A percentile compares a stretch with the other conserved stretches of the same genome.
These are phyloP conservation scores for Nymphaea thermarum DNA, from an alignment of 164 flowering plant genomes.

Conservation along the genomic window DNA sequence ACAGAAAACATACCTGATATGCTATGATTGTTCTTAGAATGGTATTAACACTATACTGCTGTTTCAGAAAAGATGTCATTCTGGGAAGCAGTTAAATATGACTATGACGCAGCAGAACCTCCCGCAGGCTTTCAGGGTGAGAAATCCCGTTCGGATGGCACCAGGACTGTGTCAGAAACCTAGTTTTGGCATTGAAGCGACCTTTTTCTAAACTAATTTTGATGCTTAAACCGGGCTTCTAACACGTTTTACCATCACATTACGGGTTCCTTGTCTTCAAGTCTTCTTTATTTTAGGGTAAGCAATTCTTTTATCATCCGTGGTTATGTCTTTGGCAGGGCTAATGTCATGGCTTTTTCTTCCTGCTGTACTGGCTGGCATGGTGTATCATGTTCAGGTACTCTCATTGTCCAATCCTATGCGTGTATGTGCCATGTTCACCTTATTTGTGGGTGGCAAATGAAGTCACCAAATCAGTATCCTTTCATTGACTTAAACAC, in stretches of 20 bases:
- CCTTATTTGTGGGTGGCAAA: too few relatives aligned
- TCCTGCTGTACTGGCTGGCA: slow-evolving; percentile 63
- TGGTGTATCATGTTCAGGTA: slow-evolving; percentile 66
- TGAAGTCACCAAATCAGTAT: too few relatives aligned
- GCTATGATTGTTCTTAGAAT: background rate
- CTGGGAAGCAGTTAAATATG: slow-evolving; percentile 60
- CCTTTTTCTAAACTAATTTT: too few relatives aligned
- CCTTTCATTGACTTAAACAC: too few relatives aligned
- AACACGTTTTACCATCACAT: too few relatives aligned
- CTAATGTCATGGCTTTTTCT: slow-evolving; percentile 81
- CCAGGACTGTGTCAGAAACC: background rate
- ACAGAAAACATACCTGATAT: background rate
- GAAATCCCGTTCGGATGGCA: background rate
- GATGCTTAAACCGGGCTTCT: too few relatives aligned
- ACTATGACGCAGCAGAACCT: slow-evolving; percentile 56
- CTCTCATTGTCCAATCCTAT: background rate
- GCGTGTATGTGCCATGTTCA: too few relatives aligned
- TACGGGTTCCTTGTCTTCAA: background rate
- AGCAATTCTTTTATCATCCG: background rate
- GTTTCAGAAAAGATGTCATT: slow-evolving; percentile 39
- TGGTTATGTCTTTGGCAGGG: slow-evolving; percentile 28
- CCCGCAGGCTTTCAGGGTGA: slow-evolving; percentile 88
- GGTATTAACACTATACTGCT: background rate
- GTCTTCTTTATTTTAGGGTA: background rate
- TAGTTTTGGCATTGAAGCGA: too few relatives aligned